Evolutionary conservation across 495 filamentous ascomycete species (phyloP).

Genomic region (Oleoguttula mirabilis): DNA sequence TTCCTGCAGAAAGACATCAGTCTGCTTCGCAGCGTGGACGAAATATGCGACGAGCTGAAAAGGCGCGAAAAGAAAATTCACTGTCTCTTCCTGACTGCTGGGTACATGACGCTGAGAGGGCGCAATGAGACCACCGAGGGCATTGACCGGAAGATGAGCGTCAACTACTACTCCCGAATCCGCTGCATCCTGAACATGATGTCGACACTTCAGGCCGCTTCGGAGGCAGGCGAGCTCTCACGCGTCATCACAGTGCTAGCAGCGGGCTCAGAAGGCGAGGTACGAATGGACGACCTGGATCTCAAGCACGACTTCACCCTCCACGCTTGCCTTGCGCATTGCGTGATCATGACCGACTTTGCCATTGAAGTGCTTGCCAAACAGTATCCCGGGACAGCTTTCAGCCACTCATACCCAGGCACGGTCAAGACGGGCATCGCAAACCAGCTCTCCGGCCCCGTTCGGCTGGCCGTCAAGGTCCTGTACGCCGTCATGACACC

Average conservation of each 20-base stretch:
- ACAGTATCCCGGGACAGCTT: conserved; percentile 12
- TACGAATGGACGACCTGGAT: conserved; percentile 22
- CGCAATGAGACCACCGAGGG: conserved; percentile 45
- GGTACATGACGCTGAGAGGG: conserved; percentile 31
- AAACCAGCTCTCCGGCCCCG: conserved; percentile 19
- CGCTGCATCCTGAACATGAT: conserved; percentile 41
- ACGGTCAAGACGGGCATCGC: conserved; percentile 22
- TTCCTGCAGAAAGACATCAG: conserved; percentile 50
- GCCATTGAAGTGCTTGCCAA: conserved; percentile 16
- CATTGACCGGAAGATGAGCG: conserved; percentile 40
- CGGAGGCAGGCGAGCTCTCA: conserved; percentile 16
- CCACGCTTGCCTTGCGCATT: conserved; percentile 20
- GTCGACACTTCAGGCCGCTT: conserved; percentile 20
- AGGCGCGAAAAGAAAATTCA: conserved; percentile 46
- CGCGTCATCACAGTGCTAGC: conserved; percentile 28
- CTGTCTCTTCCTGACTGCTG: conserved; percentile 46
- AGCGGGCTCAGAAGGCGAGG: conserved; percentile 19
- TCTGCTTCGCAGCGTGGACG: conserved; percentile 48
- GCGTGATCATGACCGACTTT: conserved; percentile 21
- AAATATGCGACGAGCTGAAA: conserved; percentile 44
- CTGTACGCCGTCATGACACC: conserved; percentile 19
- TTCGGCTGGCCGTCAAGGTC: conserved; percentile 18
- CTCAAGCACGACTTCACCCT: conserved; percentile 24
- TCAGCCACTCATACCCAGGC: conserved; percentile 22
- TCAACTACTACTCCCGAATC: conserved; percentile 51